These are phyloP conservation scores for Iris macrosiphon DNA, from an alignment of 106 monocot species.

Conservation along the genomic window DNA sequence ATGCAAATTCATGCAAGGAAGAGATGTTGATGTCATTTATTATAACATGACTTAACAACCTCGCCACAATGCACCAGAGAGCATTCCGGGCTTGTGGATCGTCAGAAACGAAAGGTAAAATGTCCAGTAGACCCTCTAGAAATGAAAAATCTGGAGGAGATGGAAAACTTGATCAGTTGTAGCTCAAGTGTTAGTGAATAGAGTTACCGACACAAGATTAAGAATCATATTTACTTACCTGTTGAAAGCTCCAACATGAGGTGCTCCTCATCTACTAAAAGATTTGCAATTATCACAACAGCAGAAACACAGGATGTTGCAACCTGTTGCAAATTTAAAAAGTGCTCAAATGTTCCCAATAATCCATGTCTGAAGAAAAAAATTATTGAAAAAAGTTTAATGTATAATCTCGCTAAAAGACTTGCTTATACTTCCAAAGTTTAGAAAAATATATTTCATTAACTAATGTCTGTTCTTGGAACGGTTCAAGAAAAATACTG, in stretches of 20 bases:
- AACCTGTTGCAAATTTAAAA: constrained; percentile 30
- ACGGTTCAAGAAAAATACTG: no score
- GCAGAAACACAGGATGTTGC: constrained; percentile 35
- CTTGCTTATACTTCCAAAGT: no score
- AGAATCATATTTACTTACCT: constrained; percentile 35
- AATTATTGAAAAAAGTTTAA: no score
- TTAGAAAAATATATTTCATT: no score
- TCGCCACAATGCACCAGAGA: constrained; percentile 63
- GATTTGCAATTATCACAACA: constrained; percentile 72
- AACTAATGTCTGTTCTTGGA: no score
- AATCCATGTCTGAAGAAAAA: neutral
- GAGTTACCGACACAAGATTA: no score
- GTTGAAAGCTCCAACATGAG: constrained; percentile 28
- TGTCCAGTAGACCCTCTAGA: constrained; percentile 59
- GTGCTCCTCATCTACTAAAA: constrained; percentile 56
- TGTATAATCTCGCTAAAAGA: no score
- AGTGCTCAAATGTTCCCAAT: neutral
- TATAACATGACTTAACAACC: constrained; percentile 36
- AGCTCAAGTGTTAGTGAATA: neutral
- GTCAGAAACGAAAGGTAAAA: constrained; percentile 57
- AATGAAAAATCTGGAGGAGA: constrained; percentile 50
- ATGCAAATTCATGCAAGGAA: constrained; percentile 23
- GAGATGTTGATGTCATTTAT: constrained; percentile 11
- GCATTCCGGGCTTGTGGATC: constrained; percentile 60
- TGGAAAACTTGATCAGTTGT: neutral